A percentile compares a stretch with the other conserved stretches of the same genome.
phyloP scores from a whole-genome alignment of 805 yeast genomes.

The Kodamaea restingae region DNA sequence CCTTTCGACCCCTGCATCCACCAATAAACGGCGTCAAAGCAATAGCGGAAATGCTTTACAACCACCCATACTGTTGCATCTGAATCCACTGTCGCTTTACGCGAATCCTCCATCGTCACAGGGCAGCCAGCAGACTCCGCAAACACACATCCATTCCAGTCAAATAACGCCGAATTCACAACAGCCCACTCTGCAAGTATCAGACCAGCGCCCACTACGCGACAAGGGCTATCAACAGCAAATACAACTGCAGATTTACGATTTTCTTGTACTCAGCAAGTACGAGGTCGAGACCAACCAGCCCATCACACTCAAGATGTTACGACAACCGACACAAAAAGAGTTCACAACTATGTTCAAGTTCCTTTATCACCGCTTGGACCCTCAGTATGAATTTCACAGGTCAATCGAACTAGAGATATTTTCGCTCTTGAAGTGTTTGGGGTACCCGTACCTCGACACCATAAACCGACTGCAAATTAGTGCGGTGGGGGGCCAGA shows the following conservation, averaged over 20 bases:
- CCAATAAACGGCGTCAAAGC: conserved; percentile 23
- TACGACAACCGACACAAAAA: conserved; percentile 79
- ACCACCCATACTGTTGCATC: conserved; percentile 10
- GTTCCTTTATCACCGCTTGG: conserved; percentile 71
- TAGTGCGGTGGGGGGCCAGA: conserved; percentile 86
- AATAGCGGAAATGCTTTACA: conserved; percentile 9
- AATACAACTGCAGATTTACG: conserved; percentile 64
- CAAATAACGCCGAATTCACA: conserved; percentile 10
- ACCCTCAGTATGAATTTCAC: conserved; percentile 71
- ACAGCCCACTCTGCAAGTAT: conserved; percentile 4
- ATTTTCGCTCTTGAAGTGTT: conserved; percentile 55
- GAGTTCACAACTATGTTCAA: conserved; percentile 77
- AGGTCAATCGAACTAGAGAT: conserved; percentile 74
- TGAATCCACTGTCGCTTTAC: not conserved
- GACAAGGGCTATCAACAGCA: conserved; percentile 64
- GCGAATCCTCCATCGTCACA: conserved; percentile 15
- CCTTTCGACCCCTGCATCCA: conserved; percentile 33
- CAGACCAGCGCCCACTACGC: conserved; percentile 74
- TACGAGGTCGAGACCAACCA: conserved; percentile 76
- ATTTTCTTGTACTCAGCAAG: conserved; percentile 56
- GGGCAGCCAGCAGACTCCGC: conserved; percentile 17
- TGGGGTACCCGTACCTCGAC: conserved; percentile 78
- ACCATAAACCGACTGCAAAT: conserved; percentile 79
- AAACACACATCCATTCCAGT: conserved; percentile 11
- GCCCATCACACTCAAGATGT: conserved; percentile 58